Base-by-base conservation (phyloP, 495 filamentous ascomycete species). In the Neurospora africana region DNA sequence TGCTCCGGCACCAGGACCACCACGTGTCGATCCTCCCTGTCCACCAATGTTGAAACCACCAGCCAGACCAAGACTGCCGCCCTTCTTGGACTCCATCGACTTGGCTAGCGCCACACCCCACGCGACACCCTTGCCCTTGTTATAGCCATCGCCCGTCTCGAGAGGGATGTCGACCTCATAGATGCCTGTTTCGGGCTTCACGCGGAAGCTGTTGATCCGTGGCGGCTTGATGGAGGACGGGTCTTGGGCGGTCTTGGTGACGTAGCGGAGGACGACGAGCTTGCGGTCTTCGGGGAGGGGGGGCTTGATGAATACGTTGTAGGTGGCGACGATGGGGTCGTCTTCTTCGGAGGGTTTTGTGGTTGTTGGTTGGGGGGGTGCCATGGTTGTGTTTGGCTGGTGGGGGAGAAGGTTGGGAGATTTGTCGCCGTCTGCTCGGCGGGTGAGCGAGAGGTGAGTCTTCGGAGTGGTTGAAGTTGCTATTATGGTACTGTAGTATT, bases 241-340 rank as follows among this genome's bases (percentile, higher is more conserved):
- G 70, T 82, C 76, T 36, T 75, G 72, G 27, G 78, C 74, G 30
- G 76, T 79, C 71, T 79, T 80, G 76, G 81, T 85, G 40, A 82
- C 78, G 71, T 83, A 82, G 70, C 85, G 80, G 35, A 86, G 78
- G 30, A 84, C 77, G 23, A 84, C 76, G 27, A 86, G 81, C 74
- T 81, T 81, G 75, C 81, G 82, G 76, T 81, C 77, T 0, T 75
- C 72, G 23, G 79, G 75, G 21, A 85, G 81, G 2, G 76, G 70
- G 0, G 84, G 81, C 79, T 85, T 85, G 73, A 84, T 79, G 79
- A 84, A 84, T 69, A 86, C 79, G 67, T 78, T 76, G 81, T 84
- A 85, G 77, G 76, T 81, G n/a, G 82, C 81, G 61, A 85, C 76
- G 69, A 86, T 78, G 68, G 84, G 84, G 74, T 86, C 84, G 15